A percentile compares a stretch with the other conserved stretches of the same genome.
Conservation (phyloP, 108 stramenopile species). For the Chaetoceros muelleri region DNA sequence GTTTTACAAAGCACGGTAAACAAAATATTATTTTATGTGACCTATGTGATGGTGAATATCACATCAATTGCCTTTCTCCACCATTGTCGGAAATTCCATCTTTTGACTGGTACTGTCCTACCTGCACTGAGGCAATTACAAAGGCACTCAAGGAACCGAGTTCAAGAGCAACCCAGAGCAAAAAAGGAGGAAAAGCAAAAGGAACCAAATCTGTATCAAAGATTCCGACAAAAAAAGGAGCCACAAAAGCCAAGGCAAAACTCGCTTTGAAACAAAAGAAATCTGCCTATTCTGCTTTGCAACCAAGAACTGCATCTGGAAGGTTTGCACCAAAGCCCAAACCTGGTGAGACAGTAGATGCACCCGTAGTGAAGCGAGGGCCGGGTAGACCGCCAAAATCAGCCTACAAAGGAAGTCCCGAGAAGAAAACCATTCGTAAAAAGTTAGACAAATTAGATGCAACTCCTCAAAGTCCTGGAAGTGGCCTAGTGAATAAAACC, state of each 20-base stretch:
- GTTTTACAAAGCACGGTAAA: conserved; percentile 75
- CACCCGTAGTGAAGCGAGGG: conserved; percentile 7
- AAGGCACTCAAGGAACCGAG: background rate
- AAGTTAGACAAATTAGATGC: conserved; percentile 8
- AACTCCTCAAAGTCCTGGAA: conserved; percentile 5
- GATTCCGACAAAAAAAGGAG: background rate
- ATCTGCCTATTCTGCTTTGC: background rate
- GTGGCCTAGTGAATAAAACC: conserved; percentile 4
- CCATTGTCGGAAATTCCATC: conserved; percentile 24
- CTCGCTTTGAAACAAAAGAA: background rate
- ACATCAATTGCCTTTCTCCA: conserved; percentile 33
- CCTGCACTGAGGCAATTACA: conserved; percentile 13
- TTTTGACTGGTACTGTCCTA: conserved; percentile 42
- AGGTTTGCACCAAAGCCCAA: background rate
- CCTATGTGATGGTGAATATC: conserved; percentile 39
- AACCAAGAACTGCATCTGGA: background rate
- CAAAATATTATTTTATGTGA: conserved; percentile 20
- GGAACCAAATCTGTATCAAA: background rate
- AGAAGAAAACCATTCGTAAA: conserved; percentile 24
- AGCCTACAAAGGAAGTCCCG: background rate
- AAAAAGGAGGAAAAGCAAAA: background rate
- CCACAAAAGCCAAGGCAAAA: background rate
- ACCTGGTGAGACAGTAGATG: background rate
- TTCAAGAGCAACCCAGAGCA: background rate
- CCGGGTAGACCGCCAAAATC: conserved; percentile 27